phyloP scores from a whole-genome alignment of 129 eudicot species.

The Escallonia rubra region DNA sequence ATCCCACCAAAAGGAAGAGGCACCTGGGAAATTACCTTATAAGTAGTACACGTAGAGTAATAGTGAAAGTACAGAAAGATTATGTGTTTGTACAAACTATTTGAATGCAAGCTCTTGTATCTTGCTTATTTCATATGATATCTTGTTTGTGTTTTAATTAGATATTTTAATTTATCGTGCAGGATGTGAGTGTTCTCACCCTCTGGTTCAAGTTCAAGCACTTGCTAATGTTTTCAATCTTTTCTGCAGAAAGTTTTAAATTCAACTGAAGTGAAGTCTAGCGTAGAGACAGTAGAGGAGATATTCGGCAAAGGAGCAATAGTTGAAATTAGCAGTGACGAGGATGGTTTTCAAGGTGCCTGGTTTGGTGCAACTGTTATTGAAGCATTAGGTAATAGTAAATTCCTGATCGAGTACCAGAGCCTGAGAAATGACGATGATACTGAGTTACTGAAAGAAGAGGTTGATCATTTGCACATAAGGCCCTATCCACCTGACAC shows the following conservation, averaged over 20 bases:
- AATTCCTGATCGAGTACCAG: constrained; percentile 49
- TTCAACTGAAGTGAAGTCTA: constrained; percentile 15
- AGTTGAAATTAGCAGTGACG: constrained; percentile 74
- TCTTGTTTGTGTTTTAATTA: too few relatives aligned
- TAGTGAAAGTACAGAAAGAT: too few relatives aligned
- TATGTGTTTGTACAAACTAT: too few relatives aligned
- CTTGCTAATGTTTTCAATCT: too few relatives aligned
- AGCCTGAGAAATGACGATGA: constrained; percentile 57
- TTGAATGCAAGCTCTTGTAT: too few relatives aligned
- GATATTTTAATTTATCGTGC: too few relatives aligned
- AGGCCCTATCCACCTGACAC: constrained; percentile 60
- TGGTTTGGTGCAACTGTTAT: constrained; percentile 73
- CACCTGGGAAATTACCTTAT: too few relatives aligned
- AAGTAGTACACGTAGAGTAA: too few relatives aligned
- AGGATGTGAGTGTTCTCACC: too few relatives aligned
- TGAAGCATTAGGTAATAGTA: constrained; percentile 23
- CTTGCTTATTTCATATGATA: too few relatives aligned
- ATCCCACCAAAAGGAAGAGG: too few relatives aligned
- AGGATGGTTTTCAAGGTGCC: constrained; percentile 79
- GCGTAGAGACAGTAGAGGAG: constrained; percentile 10
- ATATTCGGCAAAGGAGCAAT: constrained; percentile 36
- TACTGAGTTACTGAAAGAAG: constrained; percentile 50
- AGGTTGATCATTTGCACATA: constrained; percentile 45
- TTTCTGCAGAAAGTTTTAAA: constrained; percentile 18
- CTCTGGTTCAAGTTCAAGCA: too few relatives aligned